Conservation (phyloP, 139 green algal genomes). For the Chlorella ohadii region DNA sequence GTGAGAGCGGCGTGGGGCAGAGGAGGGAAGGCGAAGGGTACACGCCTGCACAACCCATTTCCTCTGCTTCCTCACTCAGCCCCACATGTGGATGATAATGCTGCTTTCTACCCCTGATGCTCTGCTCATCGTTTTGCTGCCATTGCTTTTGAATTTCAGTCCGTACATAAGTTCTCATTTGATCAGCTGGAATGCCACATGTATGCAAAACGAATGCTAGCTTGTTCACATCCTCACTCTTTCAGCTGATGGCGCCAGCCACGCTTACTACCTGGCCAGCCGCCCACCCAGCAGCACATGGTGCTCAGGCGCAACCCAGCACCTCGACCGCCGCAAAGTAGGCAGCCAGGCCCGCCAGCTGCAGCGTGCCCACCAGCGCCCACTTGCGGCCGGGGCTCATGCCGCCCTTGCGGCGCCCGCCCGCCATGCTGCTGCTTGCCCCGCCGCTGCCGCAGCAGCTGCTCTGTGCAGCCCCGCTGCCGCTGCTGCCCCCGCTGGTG, state of each 20-base stretch:
- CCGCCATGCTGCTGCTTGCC: neutral
- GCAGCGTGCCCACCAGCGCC: conserved; percentile 26
- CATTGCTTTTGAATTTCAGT: no score
- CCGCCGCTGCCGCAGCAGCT: neutral
- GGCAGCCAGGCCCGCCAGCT: conserved; percentile 30
- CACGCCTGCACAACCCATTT: no score
- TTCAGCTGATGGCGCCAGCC: neutral
- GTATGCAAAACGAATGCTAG: no score
- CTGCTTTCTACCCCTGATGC: neutral
- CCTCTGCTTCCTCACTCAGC: no score
- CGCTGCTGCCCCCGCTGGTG: neutral
- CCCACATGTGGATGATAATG: no score
- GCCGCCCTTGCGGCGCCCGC: neutral
- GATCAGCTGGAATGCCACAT: no score
- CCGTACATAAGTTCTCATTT: no score
- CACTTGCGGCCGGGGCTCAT: neutral
- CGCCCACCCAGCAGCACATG: no score
- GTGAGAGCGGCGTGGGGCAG: no score
- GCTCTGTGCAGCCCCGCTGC: neutral
- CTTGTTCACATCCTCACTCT: neutral
- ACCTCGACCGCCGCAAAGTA: conserved; percentile 13
- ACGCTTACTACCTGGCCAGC: no score
- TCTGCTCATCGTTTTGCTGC: neutral
- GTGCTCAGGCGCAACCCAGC: neutral
- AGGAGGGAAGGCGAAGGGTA: no score